A percentile compares a stretch with the other conserved stretches of the same genome.
Conservation (phyloP, 116 monocot species). For the Thalassia testudinum region DNA sequence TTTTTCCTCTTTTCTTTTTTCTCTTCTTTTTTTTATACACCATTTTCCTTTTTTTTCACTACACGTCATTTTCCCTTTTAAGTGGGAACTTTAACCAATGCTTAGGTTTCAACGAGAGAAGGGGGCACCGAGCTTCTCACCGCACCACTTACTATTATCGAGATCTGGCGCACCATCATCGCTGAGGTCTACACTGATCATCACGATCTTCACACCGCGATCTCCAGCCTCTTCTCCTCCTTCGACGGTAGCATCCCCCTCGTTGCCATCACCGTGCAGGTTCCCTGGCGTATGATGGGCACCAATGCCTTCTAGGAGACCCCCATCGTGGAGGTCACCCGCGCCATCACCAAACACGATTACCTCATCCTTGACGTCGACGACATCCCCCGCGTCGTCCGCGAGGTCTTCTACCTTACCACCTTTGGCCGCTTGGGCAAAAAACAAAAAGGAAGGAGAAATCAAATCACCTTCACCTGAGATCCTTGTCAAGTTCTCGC, state of each 20-base stretch:
- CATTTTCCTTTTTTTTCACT: not conserved
- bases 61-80: not conserved
- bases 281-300: too few species aligned
- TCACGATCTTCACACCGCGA: too few species aligned
- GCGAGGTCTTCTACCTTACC: slow-evolving; percentile 8
- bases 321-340: slow-evolving; percentile 6
- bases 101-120: too few species aligned
- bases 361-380: slow-evolving; percentile 5
- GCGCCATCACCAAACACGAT: slow-evolving; percentile 8
- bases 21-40: not conserved
- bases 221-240: not conserved
- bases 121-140: too few species aligned
- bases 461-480: too few species aligned
- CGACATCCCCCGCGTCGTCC: slow-evolving; percentile 6
- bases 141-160: too few species aligned
- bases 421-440: slow-evolving; percentile 8
- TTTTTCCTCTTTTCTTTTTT: too few species aligned
- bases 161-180: too few species aligned
- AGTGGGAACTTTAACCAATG: too few species aligned
- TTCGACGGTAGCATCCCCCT: slow-evolving; percentile 8
- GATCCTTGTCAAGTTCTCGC: too few species aligned
- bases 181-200: too few species aligned
- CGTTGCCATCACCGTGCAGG: slow-evolving; percentile 11
- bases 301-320: slow-evolving; percentile 13
- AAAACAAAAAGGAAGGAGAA: too few species aligned